Evolutionary conservation across 2,329 filamentous ascomycete species (phyloP), one percentile per base, ranked within the genome.

Genomic region (Ophiosphaerella korrae): DNA sequence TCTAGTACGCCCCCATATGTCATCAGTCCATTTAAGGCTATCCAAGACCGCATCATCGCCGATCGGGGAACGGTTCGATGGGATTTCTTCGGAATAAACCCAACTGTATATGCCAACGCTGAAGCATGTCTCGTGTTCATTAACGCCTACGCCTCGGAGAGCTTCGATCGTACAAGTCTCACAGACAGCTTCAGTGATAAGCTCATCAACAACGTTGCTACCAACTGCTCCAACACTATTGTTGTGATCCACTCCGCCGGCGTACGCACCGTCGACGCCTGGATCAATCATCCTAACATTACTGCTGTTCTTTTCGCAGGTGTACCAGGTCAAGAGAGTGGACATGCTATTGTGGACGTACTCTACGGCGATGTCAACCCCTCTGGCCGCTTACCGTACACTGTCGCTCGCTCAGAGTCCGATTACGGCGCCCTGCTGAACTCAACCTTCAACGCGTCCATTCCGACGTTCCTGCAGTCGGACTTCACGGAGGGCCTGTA

Each of bases 281-380:
- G 86, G 81, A 85, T 88, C 61, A 77, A 88, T 43, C 85, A 86
- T 71, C 82, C 84, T 29, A 95, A 95, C 71, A 80, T 95, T 37
- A 92, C 89, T 0, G 91, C 89, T 23, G 90, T 95, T 40, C 68
- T 95, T 1, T 93, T 87, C 83, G 89, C 89, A 13, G 88, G 88
- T 60, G 74, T 91, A 9, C 90, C 90, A 0, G 91, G 91, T 8
- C 87, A 95, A 68, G 88, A 95, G 70, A 88, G 85, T 13, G 90
- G 91, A 45, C 88, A 91, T 66, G 82, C 88, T 1, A 82, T 95
- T 45, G 82, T 83, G 8, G 89, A 94, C 60, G 80, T 95, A 9
- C 83, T 96, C 5, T 95, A 92, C 70, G 90, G 91, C 33, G 83
- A 82, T 53, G 82, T 87, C 47, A 91, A 89, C 72, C 90, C 90